Evolutionary conservation across 495 filamentous ascomycete genomes (phyloP), one percentile per base, ranked within the genome.

Genomic region (Hypomontagnella monticulosa): DNA sequence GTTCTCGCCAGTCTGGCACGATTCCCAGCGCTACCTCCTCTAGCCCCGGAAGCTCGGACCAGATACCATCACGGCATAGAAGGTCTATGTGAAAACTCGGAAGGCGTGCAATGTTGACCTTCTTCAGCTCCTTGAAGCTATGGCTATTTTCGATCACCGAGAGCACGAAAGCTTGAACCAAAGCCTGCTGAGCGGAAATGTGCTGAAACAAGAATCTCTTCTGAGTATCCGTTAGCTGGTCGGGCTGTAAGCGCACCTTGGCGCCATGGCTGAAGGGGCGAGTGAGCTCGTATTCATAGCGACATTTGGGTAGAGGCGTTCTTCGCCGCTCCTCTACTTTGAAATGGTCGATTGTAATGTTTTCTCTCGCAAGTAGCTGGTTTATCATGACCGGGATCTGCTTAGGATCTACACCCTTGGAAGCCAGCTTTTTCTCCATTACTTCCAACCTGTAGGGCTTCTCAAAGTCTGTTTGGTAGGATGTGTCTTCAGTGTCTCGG

Each of bases 161-260:
- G 18, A 86, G 73, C 55, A 81, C 75, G 63, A 85, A 87, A 2
- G 84, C 83, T 10, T 80, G 78, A 18, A 88, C 71, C 40, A 88
- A 84, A 4, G 84, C 85, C 18, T 76, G 65, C 58, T 88, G 84
- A 4, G 85, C 84, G 80, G 84, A 84, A 23, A 83, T 77, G 14
- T 81, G 83, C 65, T 87, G 83, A 19, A 84, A 69, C 8, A 88
- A 66, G 82, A 85, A 84, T 65, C 86, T 83, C 36, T 74, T 79
- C 70, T 88, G 85, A 4, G 79, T 69, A n/a, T 74, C 73, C 2
- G 79, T 81, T 3, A 87, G 74, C 14, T 27, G 51, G 9, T 57
- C 57, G 3, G 68, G 68, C 12, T 66, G 62, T 27, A 70, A 16
- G n/a, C 62, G 64, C n/a, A 57, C 30, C 2, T 5, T 2, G 1